Conservation (phyloP, 305 asterid species). For the Fraxinus ornus region DNA sequence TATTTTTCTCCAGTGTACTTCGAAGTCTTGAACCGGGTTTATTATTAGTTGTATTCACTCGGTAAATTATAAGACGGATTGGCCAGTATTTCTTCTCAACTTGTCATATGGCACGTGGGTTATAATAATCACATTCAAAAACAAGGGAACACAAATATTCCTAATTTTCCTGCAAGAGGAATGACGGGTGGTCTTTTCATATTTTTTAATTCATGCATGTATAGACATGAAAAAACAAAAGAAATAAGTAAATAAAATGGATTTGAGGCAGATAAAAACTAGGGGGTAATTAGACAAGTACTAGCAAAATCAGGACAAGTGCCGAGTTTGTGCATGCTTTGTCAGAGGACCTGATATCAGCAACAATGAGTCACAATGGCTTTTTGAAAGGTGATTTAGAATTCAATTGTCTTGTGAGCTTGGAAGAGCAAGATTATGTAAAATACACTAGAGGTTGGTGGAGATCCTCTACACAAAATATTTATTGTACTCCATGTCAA, state of each 20-base stretch:
- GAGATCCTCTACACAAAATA: not conserved
- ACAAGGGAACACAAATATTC: not conserved
- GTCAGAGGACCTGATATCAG: not conserved
- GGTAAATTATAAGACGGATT: not conserved
- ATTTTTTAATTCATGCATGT: not conserved
- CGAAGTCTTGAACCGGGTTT: not conserved
- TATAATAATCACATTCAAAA: not conserved
- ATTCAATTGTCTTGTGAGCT: too few species aligned
- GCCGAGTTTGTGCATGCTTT: not conserved
- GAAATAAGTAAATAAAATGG: too few species aligned
- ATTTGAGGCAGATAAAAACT: not conserved
- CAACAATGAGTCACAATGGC: not conserved
- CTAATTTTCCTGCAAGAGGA: not conserved
- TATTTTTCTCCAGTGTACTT: not conserved
- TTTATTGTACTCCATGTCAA: not conserved
- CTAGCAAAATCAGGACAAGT: too few species aligned
- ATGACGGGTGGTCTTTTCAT: not conserved
- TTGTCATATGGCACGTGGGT: not conserved
- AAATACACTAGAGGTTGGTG: not conserved
- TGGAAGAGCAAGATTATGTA: too few species aligned
- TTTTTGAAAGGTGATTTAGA: too few species aligned
- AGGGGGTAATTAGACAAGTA: not conserved
- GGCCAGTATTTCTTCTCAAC: not conserved
- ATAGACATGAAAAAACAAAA: not conserved
- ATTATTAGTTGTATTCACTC: not conserved